phyloP scores from a whole-genome alignment of 2,329 filamentous ascomycete genomes.

The Alternaria hordeiaustralica region DNA sequence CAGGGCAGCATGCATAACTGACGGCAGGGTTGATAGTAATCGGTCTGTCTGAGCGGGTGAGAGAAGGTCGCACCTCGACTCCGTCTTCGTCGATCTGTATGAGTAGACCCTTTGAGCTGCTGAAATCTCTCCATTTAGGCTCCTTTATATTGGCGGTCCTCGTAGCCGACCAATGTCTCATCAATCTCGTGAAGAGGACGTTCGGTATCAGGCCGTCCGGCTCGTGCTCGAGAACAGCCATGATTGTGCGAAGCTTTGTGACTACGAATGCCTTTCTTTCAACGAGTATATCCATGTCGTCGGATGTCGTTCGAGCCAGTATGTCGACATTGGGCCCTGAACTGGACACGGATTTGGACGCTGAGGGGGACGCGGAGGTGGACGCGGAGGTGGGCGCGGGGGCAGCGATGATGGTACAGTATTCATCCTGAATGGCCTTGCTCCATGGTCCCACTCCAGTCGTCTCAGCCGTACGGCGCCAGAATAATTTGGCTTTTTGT shows the following conservation, averaged over 20 bases:
- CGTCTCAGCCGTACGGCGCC: not conserved
- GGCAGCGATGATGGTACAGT: not conserved
- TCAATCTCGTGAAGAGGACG: not conserved
- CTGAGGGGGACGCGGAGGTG: not conserved
- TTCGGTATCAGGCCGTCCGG: not conserved
- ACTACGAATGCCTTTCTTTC: not conserved
- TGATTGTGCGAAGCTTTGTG: not conserved
- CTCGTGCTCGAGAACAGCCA: not conserved
- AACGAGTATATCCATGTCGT: not conserved
- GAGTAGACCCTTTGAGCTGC: not conserved
- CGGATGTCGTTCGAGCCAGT: not conserved
- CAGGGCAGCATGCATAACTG: not conserved
- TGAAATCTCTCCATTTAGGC: not conserved
- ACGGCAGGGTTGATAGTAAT: not conserved
- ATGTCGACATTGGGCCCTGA: not conserved
- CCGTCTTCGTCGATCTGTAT: not conserved
- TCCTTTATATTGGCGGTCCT: not conserved
- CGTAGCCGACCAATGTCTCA: not conserved
- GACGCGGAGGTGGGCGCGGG: not conserved
- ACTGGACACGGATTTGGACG: not conserved
- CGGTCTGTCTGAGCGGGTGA: not conserved
- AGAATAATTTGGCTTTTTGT: not conserved
- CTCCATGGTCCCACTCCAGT: not conserved
- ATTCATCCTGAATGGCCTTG: not conserved
- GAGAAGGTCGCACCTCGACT: not conserved